Percentiles rank a stretch among this genome's conserved stretches.
These are phyloP conservation scores for Datura wrightii DNA, from an alignment of 257 asterid species.

Conservation along the genomic window DNA sequence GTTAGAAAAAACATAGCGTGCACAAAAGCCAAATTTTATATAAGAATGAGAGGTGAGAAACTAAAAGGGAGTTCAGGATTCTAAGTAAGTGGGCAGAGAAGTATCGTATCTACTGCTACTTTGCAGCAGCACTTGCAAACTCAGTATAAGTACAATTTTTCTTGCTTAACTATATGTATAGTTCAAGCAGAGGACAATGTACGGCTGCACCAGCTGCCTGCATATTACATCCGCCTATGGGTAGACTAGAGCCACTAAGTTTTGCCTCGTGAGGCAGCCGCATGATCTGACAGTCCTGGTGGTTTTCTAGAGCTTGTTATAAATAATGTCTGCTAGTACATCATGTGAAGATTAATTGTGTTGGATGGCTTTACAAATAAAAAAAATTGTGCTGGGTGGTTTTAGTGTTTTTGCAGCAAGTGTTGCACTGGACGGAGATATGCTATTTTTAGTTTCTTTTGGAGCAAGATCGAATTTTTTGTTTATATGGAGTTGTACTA, in stretches of 20 bases:
- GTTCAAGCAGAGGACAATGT: not conserved
- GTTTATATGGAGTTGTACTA: not conserved
- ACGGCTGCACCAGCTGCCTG: not conserved
- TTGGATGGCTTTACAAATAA: not conserved
- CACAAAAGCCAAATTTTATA: not conserved
- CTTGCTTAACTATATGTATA: not conserved
- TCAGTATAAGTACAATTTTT: not conserved
- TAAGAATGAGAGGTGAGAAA: not conserved
- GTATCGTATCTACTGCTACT: not conserved
- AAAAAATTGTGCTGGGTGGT: not conserved
- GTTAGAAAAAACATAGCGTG: not conserved
- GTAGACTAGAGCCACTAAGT: not conserved
- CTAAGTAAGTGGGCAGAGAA: not conserved
- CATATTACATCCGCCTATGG: not conserved
- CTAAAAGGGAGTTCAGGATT: not conserved
- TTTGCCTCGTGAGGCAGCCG: not conserved
- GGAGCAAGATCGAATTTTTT: not conserved
- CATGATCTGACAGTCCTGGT: slow-evolving; percentile 14
- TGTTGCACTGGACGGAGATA: not conserved
- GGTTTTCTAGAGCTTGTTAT: not conserved
- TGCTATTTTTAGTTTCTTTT: not conserved
- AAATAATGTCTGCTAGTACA: not conserved
- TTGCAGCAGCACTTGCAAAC: not conserved
- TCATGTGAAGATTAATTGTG: not conserved
- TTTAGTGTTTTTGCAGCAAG: not conserved